Evolutionary conservation across 2,329 filamentous ascomycete species (phyloP).

Genomic region (Penicillium vulpinum): DNA sequence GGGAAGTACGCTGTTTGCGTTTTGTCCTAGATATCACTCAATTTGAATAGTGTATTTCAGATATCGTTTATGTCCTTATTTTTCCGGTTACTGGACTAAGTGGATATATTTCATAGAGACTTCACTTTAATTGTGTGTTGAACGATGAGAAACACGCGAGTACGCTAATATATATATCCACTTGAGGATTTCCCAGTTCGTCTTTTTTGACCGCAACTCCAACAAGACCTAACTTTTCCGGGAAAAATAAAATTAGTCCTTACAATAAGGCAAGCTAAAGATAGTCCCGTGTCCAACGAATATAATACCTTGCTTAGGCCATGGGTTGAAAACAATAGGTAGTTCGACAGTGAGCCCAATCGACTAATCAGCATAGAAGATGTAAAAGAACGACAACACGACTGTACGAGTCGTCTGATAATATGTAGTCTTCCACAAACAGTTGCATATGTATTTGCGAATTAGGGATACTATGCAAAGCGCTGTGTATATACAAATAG

Average conservation of each 20-base stretch:
- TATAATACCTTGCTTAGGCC: no score
- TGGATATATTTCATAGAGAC: accelerated
- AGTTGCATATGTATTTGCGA: no score
- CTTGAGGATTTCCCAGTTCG: no score
- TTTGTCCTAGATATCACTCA: no score
- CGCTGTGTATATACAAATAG: neutral
- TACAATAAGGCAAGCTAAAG: neutral
- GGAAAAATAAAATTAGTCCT: neutral
- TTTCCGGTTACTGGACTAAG: neutral
- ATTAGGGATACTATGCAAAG: neutral
- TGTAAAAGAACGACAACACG: neutral
- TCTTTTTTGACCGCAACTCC: neutral
- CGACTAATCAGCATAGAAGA: neutral
- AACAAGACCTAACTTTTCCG: neutral
- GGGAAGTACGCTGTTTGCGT: neutral
- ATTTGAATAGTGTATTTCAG: neutral
- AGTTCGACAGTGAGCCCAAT: neutral
- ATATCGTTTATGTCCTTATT: neutral
- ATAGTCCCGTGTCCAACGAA: neutral
- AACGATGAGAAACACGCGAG: neutral
- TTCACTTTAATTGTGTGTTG: neutral
- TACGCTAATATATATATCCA: neutral
- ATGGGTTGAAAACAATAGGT: no score
- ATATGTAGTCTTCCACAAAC: neutral
- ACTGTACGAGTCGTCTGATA: neutral